Conservation (phyloP, 2,329 filamentous ascomycete species). For the Beauveria varroae region DNA sequence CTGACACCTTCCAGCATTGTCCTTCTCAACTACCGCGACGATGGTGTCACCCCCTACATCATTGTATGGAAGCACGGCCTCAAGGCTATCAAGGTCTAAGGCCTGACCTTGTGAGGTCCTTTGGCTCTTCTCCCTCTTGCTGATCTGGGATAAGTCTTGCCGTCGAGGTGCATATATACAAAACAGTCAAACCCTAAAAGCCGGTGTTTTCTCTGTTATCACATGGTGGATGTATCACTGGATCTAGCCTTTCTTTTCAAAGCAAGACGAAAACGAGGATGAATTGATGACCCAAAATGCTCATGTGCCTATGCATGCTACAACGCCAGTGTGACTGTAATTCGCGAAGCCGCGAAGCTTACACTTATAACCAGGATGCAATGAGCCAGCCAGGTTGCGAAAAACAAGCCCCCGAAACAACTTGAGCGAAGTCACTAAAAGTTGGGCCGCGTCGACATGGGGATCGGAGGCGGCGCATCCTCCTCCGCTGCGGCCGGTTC, state of each 20-base stretch:
- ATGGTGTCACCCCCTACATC: slow-evolving; percentile 84
- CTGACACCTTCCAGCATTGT: slow-evolving; percentile 54
- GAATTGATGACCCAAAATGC: slow-evolving; percentile 8
- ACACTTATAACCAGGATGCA: not conserved
- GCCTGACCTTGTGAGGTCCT: not conserved
- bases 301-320: not conserved
- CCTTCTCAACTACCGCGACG: slow-evolving; percentile 96
- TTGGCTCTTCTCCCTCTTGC: not conserved
- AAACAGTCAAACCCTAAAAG: not conserved
- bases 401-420: too few species aligned
- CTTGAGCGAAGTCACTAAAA: slow-evolving; percentile 24
- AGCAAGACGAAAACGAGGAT: not conserved
- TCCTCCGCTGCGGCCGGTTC: slow-evolving; percentile 19
- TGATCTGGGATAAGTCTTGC: not conserved
- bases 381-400: not conserved
- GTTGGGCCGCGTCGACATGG: slow-evolving; percentile 41
- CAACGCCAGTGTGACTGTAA: not conserved
- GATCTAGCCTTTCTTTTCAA: slow-evolving; percentile 1
- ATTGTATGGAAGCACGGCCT: slow-evolving; percentile 95
- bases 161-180: not conserved
- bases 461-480: slow-evolving; percentile 42
- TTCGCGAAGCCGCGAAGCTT: not conserved
- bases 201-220: not conserved
- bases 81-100: slow-evolving; percentile 83
- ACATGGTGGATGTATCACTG: slow-evolving; percentile 1